Evolutionary conservation across 2,329 filamentous ascomycete species (phyloP).

Genomic region (Diplodia corticola): DNA sequence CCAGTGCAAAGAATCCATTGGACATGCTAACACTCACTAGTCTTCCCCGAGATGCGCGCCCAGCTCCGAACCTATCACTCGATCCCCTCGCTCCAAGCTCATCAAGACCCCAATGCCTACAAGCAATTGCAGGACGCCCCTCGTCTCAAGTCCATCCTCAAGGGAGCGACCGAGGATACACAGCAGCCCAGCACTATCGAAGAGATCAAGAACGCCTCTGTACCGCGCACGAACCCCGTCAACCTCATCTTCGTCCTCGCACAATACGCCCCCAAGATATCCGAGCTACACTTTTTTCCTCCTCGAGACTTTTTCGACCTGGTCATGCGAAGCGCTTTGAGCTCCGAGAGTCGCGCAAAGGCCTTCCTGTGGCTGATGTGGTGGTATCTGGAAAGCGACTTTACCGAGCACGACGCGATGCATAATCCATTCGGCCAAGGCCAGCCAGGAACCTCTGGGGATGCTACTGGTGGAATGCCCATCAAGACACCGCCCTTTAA

Average conservation of each 20-base stretch:
- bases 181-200: slow-evolving; percentile 81
- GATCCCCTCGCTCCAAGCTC: slow-evolving; percentile 92
- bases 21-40: slow-evolving; percentile 50
- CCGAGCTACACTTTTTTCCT: slow-evolving; percentile 85
- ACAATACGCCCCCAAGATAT: slow-evolving; percentile 85
- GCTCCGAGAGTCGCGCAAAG: slow-evolving; percentile 76
- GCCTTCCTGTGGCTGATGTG: slow-evolving; percentile 98
- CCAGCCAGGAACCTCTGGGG: slow-evolving; percentile 38
- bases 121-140: slow-evolving; percentile 98
- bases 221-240: slow-evolving; percentile 91
- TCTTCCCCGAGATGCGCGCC: slow-evolving; percentile 98
- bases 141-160: slow-evolving; percentile 92
- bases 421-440: slow-evolving; percentile 83
- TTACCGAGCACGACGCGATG: slow-evolving; percentile 80
- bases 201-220: slow-evolving; percentile 67
- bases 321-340: slow-evolving; percentile 84
- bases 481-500: slow-evolving; percentile 65
- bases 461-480: slow-evolving; percentile 48
- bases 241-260: slow-evolving; percentile 96
- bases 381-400: slow-evolving; percentile 98
- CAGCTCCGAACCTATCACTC: slow-evolving; percentile 97
- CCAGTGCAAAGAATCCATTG: background rate
- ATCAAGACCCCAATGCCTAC: slow-evolving; percentile 93
- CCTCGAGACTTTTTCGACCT: slow-evolving; percentile 93
- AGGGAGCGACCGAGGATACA: slow-evolving; percentile 90